phyloP scores from a whole-genome alignment of 2,329 filamentous ascomycete species.

The Mollisiaceae sp. region DNA sequence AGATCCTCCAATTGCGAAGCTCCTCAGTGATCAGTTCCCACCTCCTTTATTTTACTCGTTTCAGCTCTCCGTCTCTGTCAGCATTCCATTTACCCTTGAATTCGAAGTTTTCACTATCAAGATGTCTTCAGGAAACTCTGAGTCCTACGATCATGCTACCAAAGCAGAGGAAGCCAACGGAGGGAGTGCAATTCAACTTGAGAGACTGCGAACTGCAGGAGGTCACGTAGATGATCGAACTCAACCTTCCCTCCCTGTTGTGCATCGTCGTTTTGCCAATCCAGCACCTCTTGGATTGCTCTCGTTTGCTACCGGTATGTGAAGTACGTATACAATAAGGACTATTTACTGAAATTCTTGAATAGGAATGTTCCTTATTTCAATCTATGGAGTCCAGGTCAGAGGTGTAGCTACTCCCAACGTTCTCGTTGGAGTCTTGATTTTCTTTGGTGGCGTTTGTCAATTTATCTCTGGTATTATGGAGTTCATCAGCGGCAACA shows the following conservation, averaged over 20 bases:
- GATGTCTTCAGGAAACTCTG: not conserved
- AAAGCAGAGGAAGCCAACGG: slow-evolving; percentile 17
- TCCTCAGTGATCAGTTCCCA: not conserved
- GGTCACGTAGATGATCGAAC: slow-evolving; percentile 18
- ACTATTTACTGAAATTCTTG: not conserved
- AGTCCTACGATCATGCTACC: slow-evolving; percentile 14
- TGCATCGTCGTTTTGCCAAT: slow-evolving; percentile 33
- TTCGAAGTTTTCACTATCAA: not conserved
- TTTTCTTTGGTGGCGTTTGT: slow-evolving; percentile 46
- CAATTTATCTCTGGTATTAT: slow-evolving; percentile 25
- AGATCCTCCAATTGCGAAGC: not conserved
- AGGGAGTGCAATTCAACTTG: slow-evolving; percentile 4
- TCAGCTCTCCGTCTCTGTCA: not conserved
- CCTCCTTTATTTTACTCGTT: not conserved
- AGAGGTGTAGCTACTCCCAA: slow-evolving; percentile 19
- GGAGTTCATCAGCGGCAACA: slow-evolving; percentile 24
- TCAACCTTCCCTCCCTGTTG: slow-evolving; percentile 34
- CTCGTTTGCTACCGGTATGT: slow-evolving; percentile 44
- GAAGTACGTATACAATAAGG: not conserved
- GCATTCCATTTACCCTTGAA: not conserved
- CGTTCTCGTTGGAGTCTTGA: slow-evolving; percentile 44
- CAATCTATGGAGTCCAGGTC: slow-evolving; percentile 17
- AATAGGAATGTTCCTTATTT: slow-evolving; percentile 21
- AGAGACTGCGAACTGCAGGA: slow-evolving; percentile 18
- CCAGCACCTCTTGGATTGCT: slow-evolving; percentile 43